Evolutionary conservation across 192 early-diverging fungal species (phyloP).

Genomic region (Coemansia sp.): DNA sequence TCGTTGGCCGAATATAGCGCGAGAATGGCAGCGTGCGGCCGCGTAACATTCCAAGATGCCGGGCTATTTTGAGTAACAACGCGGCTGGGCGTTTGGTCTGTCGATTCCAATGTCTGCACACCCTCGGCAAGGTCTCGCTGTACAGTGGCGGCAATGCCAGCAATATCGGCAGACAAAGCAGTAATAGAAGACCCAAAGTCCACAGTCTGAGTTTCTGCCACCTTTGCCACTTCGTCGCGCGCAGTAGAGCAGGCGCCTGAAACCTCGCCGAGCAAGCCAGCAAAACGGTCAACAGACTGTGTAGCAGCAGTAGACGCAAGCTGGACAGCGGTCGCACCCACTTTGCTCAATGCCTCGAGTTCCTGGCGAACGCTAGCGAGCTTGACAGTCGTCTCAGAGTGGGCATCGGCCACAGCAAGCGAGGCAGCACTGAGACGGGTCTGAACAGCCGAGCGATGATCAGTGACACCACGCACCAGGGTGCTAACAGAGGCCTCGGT

Average conservation of each 20-base stretch:
- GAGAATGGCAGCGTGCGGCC: slow-evolving; percentile 21
- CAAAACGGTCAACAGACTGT: background rate
- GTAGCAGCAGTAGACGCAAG: background rate
- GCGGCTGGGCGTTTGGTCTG: slow-evolving; percentile 14
- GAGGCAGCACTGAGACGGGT: background rate
- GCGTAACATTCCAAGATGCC: slow-evolving; percentile 31
- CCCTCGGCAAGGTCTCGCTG: background rate
- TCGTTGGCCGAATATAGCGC: background rate
- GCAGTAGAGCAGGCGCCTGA: background rate
- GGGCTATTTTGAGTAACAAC: background rate
- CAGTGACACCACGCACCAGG: background rate
- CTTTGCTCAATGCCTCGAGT: background rate
- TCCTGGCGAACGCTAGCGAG: background rate
- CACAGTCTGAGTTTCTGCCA: slow-evolving; percentile 10
- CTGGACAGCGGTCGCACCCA: background rate
- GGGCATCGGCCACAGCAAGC: background rate
- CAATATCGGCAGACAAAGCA: slow-evolving; percentile 8
- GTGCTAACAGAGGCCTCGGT: background rate
- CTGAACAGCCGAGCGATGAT: background rate
- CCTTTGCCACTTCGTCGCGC: slow-evolving; percentile 8
- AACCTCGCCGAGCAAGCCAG: background rate
- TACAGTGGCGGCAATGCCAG: background rate
- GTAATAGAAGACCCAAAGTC: slow-evolving; percentile 9
- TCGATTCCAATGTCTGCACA: background rate
- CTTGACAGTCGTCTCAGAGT: background rate